Conservation (phyloP, 176 grass and related monocot genomes). For the Raddia guianensis region DNA sequence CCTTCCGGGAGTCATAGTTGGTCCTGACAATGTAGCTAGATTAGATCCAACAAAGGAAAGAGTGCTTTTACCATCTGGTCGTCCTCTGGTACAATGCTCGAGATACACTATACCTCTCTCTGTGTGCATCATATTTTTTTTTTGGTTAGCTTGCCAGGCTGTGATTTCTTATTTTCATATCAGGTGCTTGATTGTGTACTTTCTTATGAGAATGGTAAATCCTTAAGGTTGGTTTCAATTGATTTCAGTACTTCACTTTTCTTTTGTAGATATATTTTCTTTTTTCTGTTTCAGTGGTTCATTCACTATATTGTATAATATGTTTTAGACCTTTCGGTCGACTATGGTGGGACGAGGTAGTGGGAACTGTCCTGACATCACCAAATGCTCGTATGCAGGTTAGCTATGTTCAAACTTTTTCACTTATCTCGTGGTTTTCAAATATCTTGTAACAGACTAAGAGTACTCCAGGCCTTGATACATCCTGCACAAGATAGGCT, state of each 20-base stretch:
- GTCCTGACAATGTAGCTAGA: conserved; percentile 76
- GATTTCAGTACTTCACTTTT: conserved; percentile 25
- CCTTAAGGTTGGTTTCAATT: conserved; percentile 58
- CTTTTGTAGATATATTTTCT: background rate
- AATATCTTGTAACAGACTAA: conserved; percentile 36
- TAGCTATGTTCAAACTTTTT: conserved; percentile 33
- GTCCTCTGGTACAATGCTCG: conserved; percentile 60
- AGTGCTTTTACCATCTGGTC: conserved; percentile 79
- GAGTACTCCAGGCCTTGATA: conserved; percentile 65
- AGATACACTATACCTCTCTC: conserved; percentile 12
- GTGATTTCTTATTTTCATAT: conserved; percentile 42
- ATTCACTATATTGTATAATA: background rate
- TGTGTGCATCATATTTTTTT: background rate
- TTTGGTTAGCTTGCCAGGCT: conserved; percentile 8
- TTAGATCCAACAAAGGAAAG: conserved; percentile 80
- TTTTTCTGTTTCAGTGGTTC: conserved; percentile 30
- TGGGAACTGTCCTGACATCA: conserved; percentile 81
- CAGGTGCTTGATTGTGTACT: conserved; percentile 82
- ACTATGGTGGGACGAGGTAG: conserved; percentile 92
- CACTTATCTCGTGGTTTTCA: conserved; percentile 33
- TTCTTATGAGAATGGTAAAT: conserved; percentile 71
- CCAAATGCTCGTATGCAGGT: conserved; percentile 75
- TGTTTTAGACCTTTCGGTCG: conserved; percentile 72
- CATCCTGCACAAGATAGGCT: conserved; percentile 85
- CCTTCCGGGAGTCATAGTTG: conserved; percentile 73